phyloP scores from a whole-genome alignment of 1,284 basidiomycete species.

The Farysia itapuensis region DNA sequence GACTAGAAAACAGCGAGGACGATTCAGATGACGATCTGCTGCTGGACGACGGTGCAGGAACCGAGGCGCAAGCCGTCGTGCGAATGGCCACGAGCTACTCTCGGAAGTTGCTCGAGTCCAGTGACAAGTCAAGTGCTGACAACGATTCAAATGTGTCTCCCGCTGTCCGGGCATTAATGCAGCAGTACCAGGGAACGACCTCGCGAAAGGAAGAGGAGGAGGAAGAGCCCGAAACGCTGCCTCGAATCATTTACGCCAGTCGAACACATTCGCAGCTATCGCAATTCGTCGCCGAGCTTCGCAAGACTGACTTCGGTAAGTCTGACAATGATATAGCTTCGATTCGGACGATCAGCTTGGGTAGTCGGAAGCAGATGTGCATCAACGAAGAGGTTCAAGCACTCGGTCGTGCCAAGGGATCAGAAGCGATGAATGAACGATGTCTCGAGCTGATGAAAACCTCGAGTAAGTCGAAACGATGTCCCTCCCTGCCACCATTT shows the following conservation, averaged over 20 bases:
- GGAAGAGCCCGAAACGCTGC: conserved; percentile 56
- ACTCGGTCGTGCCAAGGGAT: conserved; percentile 61
- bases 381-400: conserved; percentile 78
- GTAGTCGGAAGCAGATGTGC: conserved; percentile 89
- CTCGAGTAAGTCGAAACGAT: conserved; percentile 59
- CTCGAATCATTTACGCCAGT: conserved; percentile 81
- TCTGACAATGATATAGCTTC: conserved; percentile 3
- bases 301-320: conserved; percentile 67
- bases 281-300: conserved; percentile 84
- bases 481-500: conserved; percentile 74
- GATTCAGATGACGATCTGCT: conserved; percentile 42
- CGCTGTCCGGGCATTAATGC: conserved; percentile 78
- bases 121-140: conserved; percentile 3
- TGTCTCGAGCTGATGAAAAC: conserved; percentile 80
- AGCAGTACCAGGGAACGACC: conserved; percentile 48
- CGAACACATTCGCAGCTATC: conserved; percentile 92
- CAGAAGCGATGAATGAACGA: conserved; percentile 83
- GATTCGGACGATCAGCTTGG: conserved; percentile 64
- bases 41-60: conserved; percentile 16
- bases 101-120: conserved; percentile 1
- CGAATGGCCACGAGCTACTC: conserved; percentile 19
- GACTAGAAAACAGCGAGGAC: background rate
- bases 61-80: conserved; percentile 1
- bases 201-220: conserved; percentile 23
- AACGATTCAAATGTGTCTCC: conserved; percentile 66